A percentile compares a stretch with the other conserved stretches of the same genome.
Conservation (phyloP, 2,329 filamentous ascomycete species). For the Aspergillus eucalypticola region DNA sequence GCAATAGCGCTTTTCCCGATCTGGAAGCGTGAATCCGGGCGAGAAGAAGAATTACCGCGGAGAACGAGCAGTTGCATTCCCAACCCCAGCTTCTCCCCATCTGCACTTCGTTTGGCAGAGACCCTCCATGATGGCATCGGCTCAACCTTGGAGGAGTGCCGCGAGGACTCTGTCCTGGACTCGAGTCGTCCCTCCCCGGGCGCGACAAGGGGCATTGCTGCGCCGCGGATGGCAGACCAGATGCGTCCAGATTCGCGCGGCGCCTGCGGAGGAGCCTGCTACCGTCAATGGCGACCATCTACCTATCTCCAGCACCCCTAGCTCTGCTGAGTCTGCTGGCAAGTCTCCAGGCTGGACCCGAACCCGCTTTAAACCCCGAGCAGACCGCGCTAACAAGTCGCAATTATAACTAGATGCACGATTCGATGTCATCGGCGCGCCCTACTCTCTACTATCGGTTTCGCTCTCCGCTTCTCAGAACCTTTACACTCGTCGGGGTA, state of each 20-base stretch:
- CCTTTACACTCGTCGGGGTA: conserved; percentile 88
- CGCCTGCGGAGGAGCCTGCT: conserved; percentile 40
- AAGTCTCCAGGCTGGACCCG: conserved; percentile 11
- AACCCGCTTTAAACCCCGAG: background rate
- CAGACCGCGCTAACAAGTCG: conserved; percentile 17
- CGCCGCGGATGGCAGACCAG: conserved; percentile 32
- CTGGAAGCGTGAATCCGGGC: conserved; percentile 19
- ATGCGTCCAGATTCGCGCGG: conserved; percentile 48
- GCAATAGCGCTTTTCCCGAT: conserved; percentile 21
- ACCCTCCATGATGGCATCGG: conserved; percentile 33
- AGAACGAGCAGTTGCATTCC: conserved; percentile 13
- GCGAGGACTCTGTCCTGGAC: conserved; percentile 37
- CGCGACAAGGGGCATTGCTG: conserved; percentile 22
- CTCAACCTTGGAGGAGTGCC: conserved; percentile 38
- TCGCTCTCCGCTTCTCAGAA: conserved; percentile 90
- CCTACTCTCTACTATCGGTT: conserved; percentile 91
- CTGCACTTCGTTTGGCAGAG: conserved; percentile 7
- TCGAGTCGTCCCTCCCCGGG: conserved; percentile 29
- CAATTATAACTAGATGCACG: conserved; percentile 68
- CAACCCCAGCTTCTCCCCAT: conserved; percentile 7
- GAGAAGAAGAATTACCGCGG: conserved; percentile 21
- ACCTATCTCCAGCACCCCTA: conserved; percentile 39
- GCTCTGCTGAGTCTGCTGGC: conserved; percentile 46
- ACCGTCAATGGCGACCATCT: conserved; percentile 40
- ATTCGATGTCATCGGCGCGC: conserved; percentile 89